These are phyloP conservation scores for Chaetomium strumarium DNA, from an alignment of 2,329 filamentous ascomycete species.

Conservation along the genomic window DNA sequence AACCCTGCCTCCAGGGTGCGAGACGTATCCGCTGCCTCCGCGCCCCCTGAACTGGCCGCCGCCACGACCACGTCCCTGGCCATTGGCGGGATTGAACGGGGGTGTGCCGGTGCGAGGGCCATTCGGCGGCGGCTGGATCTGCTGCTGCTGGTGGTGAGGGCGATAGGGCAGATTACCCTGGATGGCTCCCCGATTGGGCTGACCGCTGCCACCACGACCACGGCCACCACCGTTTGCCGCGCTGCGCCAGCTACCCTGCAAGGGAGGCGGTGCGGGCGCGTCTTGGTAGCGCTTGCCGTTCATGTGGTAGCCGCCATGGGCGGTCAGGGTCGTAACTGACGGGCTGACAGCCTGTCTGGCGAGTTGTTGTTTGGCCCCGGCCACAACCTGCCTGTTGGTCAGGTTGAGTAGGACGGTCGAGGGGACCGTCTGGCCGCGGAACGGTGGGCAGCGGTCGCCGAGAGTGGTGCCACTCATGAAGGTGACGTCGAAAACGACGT, in stretches of 20 bases:
- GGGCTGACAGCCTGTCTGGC: slow-evolving; percentile 46
- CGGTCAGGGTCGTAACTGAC: slow-evolving; percentile 45
- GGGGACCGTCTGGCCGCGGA: slow-evolving; percentile 88
- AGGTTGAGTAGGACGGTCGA: slow-evolving; percentile 86
- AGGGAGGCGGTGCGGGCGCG: slow-evolving; percentile 47
- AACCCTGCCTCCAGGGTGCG: too few species aligned
- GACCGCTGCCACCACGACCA: slow-evolving; percentile 30
- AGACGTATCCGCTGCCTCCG: slow-evolving; percentile 22
- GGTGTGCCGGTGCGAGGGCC: not conserved
- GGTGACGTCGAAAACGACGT: slow-evolving; percentile 86
- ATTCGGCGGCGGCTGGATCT: slow-evolving; percentile 17
- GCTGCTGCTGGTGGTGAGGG: slow-evolving; percentile 25
- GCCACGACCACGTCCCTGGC: slow-evolving; percentile 11
- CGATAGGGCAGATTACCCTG: slow-evolving; percentile 50
- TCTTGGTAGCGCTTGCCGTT: slow-evolving; percentile 59
- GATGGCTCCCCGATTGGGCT: slow-evolving; percentile 29
- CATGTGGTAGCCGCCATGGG: slow-evolving; percentile 46
- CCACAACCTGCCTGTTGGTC: slow-evolving; percentile 73
- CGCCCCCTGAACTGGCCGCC: slow-evolving; percentile 12
- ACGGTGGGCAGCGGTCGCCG: slow-evolving; percentile 82
- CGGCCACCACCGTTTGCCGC: slow-evolving; percentile 44
- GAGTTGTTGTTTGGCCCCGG: slow-evolving; percentile 53
- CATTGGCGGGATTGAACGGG: slow-evolving; percentile 2
- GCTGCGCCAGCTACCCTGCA: slow-evolving; percentile 53
- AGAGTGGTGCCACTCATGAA: slow-evolving; percentile 98